Evolutionary conservation across 73 alveolate genomes (phyloP).

Genomic region (Paramecium sexaurelia): DNA sequence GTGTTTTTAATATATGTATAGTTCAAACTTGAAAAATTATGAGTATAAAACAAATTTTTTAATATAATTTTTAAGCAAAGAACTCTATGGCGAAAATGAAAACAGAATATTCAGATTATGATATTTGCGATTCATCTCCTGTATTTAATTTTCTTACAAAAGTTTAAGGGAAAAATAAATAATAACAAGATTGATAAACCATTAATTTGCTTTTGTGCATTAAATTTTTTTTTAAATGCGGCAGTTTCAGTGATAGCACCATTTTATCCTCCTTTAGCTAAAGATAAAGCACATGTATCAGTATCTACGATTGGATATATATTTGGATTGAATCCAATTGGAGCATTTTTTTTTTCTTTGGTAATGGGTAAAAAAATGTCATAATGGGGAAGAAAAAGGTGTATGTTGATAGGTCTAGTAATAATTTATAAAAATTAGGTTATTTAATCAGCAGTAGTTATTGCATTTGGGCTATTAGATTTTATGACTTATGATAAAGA

Average conservation of each 20-base stretch:
- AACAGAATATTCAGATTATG: slow-evolving; percentile 31
- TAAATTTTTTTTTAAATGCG: slow-evolving; percentile 64
- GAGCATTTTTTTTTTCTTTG: slow-evolving; percentile 62
- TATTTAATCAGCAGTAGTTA: slow-evolving; percentile 4
- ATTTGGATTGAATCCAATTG: slow-evolving; percentile 64
- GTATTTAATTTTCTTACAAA: not conserved
- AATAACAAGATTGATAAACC: slow-evolving; percentile 25
- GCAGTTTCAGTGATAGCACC: slow-evolving; percentile 70
- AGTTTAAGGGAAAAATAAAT: not conserved
- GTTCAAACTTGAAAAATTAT: not conserved
- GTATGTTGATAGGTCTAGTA: slow-evolving; percentile 60
- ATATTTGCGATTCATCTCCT: not conserved
- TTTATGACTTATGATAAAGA: slow-evolving; percentile 27
- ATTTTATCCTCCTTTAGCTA: slow-evolving; percentile 63
- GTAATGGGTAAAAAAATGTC: slow-evolving; percentile 62
- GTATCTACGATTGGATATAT: slow-evolving; percentile 58
- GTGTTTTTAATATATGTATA: not conserved
- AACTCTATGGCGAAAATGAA: not conserved
- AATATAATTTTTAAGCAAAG: too few relatives aligned
- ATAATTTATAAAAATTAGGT: not conserved
- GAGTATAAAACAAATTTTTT: not conserved
- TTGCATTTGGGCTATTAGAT: slow-evolving; percentile 58
- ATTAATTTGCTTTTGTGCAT: slow-evolving; percentile 16
- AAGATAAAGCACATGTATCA: slow-evolving; percentile 58
- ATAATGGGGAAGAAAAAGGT: slow-evolving; percentile 62